These are phyloP conservation scores for Huntiella savannae DNA, from an alignment of 2,329 filamentous ascomycete genomes.

Conservation along the genomic window DNA sequence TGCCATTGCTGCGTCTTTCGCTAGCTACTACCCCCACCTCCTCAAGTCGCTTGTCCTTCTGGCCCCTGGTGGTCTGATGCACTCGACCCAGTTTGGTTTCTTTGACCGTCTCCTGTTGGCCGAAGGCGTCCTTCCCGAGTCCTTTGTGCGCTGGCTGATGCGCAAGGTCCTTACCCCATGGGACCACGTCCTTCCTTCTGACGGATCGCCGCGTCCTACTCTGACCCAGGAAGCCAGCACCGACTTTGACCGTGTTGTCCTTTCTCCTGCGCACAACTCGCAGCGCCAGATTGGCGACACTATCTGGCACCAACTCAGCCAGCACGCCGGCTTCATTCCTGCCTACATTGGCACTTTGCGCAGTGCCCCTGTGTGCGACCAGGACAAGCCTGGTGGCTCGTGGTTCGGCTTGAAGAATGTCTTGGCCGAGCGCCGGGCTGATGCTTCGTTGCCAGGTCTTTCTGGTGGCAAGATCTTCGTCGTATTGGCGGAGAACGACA, in stretches of 20 bases:
- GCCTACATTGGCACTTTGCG: constrained; percentile 55
- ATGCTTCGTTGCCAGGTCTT: constrained; percentile 17
- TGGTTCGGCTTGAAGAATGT: constrained; percentile 39
- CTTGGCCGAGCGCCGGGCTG: constrained; percentile 23
- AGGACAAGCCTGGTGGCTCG: constrained; percentile 29
- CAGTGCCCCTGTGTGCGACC: constrained; percentile 47
- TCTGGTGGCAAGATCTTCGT: constrained; percentile 36
- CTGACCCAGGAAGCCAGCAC: constrained; percentile 18
- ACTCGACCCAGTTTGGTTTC: constrained; percentile 40
- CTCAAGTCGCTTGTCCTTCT: constrained; percentile 46
- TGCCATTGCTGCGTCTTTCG: constrained; percentile 51
- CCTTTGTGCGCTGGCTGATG: constrained; percentile 34
- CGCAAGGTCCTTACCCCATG: constrained; percentile 27
- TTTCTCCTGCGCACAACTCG: constrained; percentile 31
- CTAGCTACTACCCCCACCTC: constrained; percentile 45
- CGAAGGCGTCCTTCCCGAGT: constrained; percentile 38
- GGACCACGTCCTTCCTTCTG: constrained; percentile 21
- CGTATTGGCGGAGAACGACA: constrained; percentile 46
- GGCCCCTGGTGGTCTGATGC: constrained; percentile 49
- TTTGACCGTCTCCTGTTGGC: constrained; percentile 44
- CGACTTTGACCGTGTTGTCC: constrained; percentile 25
- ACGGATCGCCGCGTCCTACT: constrained; percentile 18
- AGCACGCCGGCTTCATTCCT: constrained; percentile 47
- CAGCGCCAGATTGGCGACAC: constrained; percentile 39
- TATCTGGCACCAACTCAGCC: constrained; percentile 48